Percentiles rank a stretch among this genome's conserved stretches.
These are phyloP conservation scores for Aureobasidium sp. DNA, from an alignment of 2,329 filamentous ascomycete species.

Conservation along the genomic window DNA sequence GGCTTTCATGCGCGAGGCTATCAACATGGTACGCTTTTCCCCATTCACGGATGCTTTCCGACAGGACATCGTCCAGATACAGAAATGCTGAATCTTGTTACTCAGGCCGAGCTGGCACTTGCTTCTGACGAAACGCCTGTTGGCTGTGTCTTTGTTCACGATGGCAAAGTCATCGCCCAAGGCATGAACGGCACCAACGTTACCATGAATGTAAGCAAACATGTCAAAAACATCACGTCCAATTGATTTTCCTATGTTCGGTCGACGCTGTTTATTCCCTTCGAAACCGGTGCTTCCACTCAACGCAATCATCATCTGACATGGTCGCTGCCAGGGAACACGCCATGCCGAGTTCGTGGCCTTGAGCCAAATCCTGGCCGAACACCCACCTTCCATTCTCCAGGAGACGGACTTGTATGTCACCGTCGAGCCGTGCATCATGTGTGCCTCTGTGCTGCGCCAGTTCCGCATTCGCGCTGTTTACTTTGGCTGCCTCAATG, in stretches of 20 bases:
- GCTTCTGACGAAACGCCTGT: constrained; percentile 88
- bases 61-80: not conserved
- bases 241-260: not conserved
- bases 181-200: constrained; percentile 98
- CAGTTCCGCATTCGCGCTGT: constrained; percentile 85
- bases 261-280: not conserved
- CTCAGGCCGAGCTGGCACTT: constrained; percentile 76
- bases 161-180: constrained; percentile 70
- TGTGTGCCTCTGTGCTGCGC: constrained; percentile 89
- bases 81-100: constrained; percentile 9
- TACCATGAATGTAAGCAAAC: constrained; percentile 56
- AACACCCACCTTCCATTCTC: constrained; percentile 62
- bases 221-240: not conserved
- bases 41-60: not conserved
- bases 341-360: constrained; percentile 94
- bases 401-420: constrained; percentile 79
- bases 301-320: not conserved
- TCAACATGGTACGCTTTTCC: constrained; percentile 62
- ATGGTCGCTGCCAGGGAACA: constrained; percentile 57
- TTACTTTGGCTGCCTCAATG: constrained; percentile 92
- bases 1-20: constrained; percentile 74
- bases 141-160: constrained; percentile 84
- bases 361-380: constrained; percentile 57
- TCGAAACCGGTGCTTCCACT: not conserved
- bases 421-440: constrained; percentile 96